These are phyloP conservation scores for Amanita rubescens DNA, from an alignment of 768 basidiomycete species.

Conservation along the genomic window DNA sequence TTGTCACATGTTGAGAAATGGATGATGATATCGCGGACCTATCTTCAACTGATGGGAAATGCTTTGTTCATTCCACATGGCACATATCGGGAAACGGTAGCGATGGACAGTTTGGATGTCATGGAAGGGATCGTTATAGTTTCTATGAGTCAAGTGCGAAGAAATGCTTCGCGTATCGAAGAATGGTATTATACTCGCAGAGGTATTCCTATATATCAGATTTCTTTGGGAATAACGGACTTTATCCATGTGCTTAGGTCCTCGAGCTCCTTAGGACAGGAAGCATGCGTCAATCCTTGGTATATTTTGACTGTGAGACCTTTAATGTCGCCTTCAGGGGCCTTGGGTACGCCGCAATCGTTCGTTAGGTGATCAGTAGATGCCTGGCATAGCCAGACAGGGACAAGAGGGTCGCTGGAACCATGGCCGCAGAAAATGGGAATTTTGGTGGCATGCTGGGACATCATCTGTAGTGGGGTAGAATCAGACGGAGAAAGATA, in stretches of 20 bases:
- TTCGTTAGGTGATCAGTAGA: conserved; percentile 53
- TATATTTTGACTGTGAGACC: conserved; percentile 70
- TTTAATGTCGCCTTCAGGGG: conserved; percentile 28
- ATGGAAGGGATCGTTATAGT: too few relatives aligned
- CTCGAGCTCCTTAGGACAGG: conserved; percentile 54
- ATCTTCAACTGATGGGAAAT: too few relatives aligned
- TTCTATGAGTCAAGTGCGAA: too few relatives aligned
- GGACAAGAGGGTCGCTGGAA: conserved; percentile 65
- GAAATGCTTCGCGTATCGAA: too few relatives aligned
- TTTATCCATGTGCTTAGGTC: conserved; percentile 70
- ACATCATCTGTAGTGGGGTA: conserved; percentile 43
- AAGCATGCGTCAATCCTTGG: conserved; percentile 58
- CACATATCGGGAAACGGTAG: too few relatives aligned
- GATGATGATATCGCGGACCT: too few relatives aligned
- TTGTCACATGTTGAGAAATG: too few relatives aligned
- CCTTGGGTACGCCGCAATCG: conserved; percentile 42
- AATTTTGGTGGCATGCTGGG: conserved; percentile 47
- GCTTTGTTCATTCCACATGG: too few relatives aligned
- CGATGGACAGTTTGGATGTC: too few relatives aligned
- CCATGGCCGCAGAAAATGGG: conserved; percentile 91
- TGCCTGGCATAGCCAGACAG: conserved; percentile 40
- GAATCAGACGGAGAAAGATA: not conserved
- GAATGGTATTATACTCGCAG: too few relatives aligned
- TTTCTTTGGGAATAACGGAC: conserved; percentile 37
- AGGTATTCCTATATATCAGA: not conserved